Evolutionary conservation across 2,329 filamentous ascomycete genomes (phyloP), one percentile per base, ranked within the genome.

Genomic region (Cercospora beticola): DNA sequence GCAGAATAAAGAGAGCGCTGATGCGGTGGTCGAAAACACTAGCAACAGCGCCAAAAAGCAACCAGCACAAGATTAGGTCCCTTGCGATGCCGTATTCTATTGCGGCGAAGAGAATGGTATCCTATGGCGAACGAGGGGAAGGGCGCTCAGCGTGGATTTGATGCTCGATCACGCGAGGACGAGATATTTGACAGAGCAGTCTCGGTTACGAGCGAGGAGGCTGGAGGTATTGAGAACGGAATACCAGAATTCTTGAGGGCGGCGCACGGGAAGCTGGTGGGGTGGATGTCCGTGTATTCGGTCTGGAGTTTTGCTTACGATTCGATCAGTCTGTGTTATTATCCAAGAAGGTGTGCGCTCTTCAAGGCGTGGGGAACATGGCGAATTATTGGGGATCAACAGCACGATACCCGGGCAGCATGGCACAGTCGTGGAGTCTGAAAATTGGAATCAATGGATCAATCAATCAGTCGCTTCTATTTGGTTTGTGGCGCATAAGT

Each of bases 1-100:
- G 33, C 52, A 72, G 14, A 63, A 64, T 6, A 68, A 69, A 16
- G 68, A 68, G 58, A 57, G 66, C 21, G 54, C 10, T 5, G 46
- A 52, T 4, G 21, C 3, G 1, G 5, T 12, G 10, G 10, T 26
- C 4, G 46, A 52, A 1, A 2, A 4, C 16, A 52, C 7, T 16
- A 58, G 66, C 9, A 43, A 8, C 5, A 26, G 56, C 26, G 36
- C 46, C 26, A 67, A 63, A 54, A 67, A 66, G 49, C 62, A 68
- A 58, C 46, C 18, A 26, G 18, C 46, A 52, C 64, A 67, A 49
- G 68, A 67, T 21, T 70, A 67, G 65, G 54, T 64, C 62, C 56
- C 62, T 58, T 52, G 60, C 28, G 60, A 62, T 33, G 60, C 60
- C n/a, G 40, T 62, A 28, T 62, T 62, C 30, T 43, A 62, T 21